Base-by-base conservation (phyloP, 1,284 basidiomycete genomes). In the Cerioporus squamosus region DNA sequence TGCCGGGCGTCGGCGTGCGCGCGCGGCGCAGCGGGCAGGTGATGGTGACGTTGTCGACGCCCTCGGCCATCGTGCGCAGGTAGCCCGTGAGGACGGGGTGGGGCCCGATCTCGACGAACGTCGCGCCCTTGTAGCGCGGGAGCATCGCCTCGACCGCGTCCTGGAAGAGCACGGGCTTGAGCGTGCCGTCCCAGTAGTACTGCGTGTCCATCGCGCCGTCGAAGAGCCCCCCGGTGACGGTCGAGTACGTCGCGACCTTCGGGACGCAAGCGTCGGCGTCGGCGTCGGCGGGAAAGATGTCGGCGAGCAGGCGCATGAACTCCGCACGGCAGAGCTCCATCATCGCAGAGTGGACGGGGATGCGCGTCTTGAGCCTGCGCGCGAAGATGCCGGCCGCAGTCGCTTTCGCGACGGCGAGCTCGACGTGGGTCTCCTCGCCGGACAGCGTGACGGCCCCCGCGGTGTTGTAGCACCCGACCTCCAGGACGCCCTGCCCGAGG, bases 401-500 rank as follows among this genome's bases (percentile, higher is more conserved):
- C 2, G 75, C 75, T 15, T 69, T 54, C 22, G 49, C 48, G 3
- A 70, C 65, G 9, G 70, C 68, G 6, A 55, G 55, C 31, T 77
- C 74, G 47, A 80, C 61, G 15, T 68, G 57, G 0, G 40, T 44
- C 17, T 61, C 62, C 10, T 61, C 53, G 1, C 78, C 78, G 2
- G 78, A 70, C 14, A 79, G 51, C 1, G 75, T 72, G 26, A 79
- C 68, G 0, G 65, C 66, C 8, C 61, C 62, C 0, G 70, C 69
- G 5, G 74, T 60, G 55, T 80, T 80, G 67, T 71, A 73, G 61
- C 76, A 78, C 1, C 69, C 74, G 23, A 79, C 61, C 5, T 75
- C 72, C 15, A 79, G 57, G 14, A 60, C 43, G 22, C 60, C 54
- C 1, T 52, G n/a, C 4, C 56, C 62, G 5, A 54, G 33, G 26